Evolutionary conservation across 805 yeast genomes (phyloP).

Genomic region (Zygotorulaspora sp.): DNA sequence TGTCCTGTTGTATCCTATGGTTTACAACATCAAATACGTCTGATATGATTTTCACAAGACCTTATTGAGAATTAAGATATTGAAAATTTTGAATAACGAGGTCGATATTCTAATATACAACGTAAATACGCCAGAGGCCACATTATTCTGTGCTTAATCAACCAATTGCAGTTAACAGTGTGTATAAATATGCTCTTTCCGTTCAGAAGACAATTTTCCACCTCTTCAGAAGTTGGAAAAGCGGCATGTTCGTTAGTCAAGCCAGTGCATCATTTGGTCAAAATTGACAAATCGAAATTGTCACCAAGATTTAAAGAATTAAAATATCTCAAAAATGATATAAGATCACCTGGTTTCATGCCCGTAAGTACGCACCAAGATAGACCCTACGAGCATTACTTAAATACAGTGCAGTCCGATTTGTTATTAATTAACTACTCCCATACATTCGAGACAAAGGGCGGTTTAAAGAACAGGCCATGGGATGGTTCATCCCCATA

Average conservation of each 20-base stretch:
- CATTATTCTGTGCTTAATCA: too few species aligned
- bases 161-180: too few species aligned
- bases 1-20: too few species aligned
- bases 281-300: constrained; percentile 65
- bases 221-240: constrained; percentile 38
- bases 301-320: constrained; percentile 71
- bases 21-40: not conserved
- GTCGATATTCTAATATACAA: too few species aligned
- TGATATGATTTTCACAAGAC: not conserved
- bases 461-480: constrained; percentile 68
- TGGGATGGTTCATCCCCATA: constrained; percentile 91
- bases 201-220: constrained; percentile 22
- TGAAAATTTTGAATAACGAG: too few species aligned
- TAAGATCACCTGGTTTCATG: constrained; percentile 70
- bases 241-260: constrained; percentile 69
- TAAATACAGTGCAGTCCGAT: constrained; percentile 70
- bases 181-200: not conserved
- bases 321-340: constrained; percentile 63
- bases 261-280: constrained; percentile 89
- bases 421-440: constrained; percentile 69
- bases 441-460: constrained; percentile 51
- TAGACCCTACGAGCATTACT: constrained; percentile 71
- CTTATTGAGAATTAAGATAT: too few species aligned
- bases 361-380: constrained; percentile 77
- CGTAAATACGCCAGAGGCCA: too few species aligned